Evolutionary conservation across 192 early-diverging fungal species (phyloP).

Genomic region (Spizellomyces punctatus): DNA sequence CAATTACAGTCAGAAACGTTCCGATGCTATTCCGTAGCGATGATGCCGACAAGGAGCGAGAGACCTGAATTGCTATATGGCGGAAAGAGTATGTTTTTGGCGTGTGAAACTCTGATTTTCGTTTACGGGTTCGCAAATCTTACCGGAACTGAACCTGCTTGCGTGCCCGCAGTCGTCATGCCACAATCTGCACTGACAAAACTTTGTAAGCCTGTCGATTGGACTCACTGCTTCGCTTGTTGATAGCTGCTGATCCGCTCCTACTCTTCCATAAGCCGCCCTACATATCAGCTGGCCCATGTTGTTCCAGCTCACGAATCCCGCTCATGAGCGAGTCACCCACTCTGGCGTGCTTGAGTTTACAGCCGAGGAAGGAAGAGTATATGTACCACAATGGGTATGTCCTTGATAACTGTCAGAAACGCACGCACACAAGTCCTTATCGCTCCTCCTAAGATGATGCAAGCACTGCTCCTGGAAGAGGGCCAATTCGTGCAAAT

Average conservation of each 20-base stretch:
- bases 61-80: constrained; percentile 74
- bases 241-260: not conserved
- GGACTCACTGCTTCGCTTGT: not conserved
- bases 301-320: constrained; percentile 82
- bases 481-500: constrained; percentile 80
- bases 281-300: constrained; percentile 91
- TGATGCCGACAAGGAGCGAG: constrained; percentile 72
- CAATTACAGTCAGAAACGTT: constrained; percentile 33
- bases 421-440: constrained; percentile 1
- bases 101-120: not conserved
- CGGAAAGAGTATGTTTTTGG: constrained; percentile 71
- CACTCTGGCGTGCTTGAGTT: constrained; percentile 99
- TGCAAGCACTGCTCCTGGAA: constrained; percentile 78
- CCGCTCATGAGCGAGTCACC: constrained; percentile 53
- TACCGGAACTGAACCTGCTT: not conserved
- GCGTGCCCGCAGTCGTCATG: constrained; percentile 61
- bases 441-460: constrained; percentile 69
- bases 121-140: too few relatives aligned
- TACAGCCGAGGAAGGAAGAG: constrained; percentile 94
- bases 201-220: constrained; percentile 49
- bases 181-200: constrained; percentile 75
- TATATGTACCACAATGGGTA: constrained; percentile 96
- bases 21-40: constrained; percentile 72
- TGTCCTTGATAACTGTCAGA: not conserved
- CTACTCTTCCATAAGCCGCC: constrained; percentile 38